Evolutionary conservation across 306 rosid species (phyloP).

Genomic region (Cyclanthera cordifolia): DNA sequence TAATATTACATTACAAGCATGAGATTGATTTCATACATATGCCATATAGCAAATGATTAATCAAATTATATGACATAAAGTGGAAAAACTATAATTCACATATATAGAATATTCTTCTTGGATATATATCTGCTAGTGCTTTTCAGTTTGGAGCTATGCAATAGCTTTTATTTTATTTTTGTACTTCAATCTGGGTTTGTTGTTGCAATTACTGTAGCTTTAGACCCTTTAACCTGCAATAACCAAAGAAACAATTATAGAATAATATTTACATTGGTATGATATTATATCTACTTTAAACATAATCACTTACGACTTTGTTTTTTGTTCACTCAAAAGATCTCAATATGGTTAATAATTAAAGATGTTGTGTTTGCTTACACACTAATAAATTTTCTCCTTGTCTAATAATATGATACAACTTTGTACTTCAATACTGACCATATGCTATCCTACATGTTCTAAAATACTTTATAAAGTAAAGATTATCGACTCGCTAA

Average conservation of each 20-base stretch:
- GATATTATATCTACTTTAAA: too few relatives aligned
- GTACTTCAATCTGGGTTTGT: background rate
- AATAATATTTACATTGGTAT: too few relatives aligned
- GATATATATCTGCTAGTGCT: background rate
- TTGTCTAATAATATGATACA: too few relatives aligned
- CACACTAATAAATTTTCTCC: too few relatives aligned
- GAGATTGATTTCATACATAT: background rate
- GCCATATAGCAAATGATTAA: background rate
- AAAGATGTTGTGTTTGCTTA: too few relatives aligned
- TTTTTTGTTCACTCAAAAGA: too few relatives aligned
- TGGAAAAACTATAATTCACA: background rate
- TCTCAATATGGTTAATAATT: too few relatives aligned
- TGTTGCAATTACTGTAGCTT: slow-evolving; percentile 20
- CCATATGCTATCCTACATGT: too few relatives aligned
- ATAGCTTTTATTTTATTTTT: slow-evolving; percentile 8
- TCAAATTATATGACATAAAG: background rate
- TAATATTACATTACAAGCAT: background rate
- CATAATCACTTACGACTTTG: too few relatives aligned
- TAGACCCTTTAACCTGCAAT: slow-evolving; percentile 30
- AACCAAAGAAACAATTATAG: background rate
- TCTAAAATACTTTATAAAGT: too few relatives aligned
- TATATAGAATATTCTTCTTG: background rate
- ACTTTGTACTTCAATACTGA: too few relatives aligned
- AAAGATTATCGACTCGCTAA: too few relatives aligned
- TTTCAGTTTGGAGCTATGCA: background rate